Base-by-base conservation (phyloP, 495 filamentous ascomycete species). In the Daldinia bambusicola region DNA sequence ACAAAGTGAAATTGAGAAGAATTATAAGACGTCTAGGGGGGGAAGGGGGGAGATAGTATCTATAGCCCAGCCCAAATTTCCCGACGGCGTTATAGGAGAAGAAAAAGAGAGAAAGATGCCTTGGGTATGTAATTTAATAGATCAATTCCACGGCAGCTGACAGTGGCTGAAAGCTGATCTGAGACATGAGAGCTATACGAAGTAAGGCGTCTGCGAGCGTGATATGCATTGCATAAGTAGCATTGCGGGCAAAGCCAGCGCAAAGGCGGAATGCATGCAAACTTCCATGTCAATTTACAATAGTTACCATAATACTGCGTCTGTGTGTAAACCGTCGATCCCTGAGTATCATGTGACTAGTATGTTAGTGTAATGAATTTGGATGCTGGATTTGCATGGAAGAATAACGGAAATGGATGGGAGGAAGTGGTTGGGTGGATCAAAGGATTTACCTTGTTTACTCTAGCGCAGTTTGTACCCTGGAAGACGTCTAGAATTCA, bases 331-430 rank as follows among this genome's bases (percentile, higher is more conserved):
- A 53, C 26, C 13, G 50, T 63, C 16, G 18, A 41, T 32, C 13
- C 20, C 43, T 56, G 26, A 26, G 26, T 55, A 32, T 70, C 61
- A 70, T 63, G 67, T 70, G 67, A 70, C 48, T 50, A 61, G 31
- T 52, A 37, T 3, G 3, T 26, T 26, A 55, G 41, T 66, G 61
- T 13, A 16, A 50, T 66, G 63, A 22, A 36, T 26, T 26, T 50
- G 13, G 59, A n/a, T 36, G 34, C 34, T 36, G 34, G 34, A 10
- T 10, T 10, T 36, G 34, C 9, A 36, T 50, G 13, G 59, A n/a
- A 13, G 30, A 31, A 37, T 51, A 48, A 22, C 1, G 3, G 26
- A 26, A 26, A 57, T 56, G 5, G 14, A 41, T 41, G 9, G 34
- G 34, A 36, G 34, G 34, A 36, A 36, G 34, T 36, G 7, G 34